phyloP scores from a whole-genome alignment of 768 basidiomycete species.

The Russula brevipes region DNA sequence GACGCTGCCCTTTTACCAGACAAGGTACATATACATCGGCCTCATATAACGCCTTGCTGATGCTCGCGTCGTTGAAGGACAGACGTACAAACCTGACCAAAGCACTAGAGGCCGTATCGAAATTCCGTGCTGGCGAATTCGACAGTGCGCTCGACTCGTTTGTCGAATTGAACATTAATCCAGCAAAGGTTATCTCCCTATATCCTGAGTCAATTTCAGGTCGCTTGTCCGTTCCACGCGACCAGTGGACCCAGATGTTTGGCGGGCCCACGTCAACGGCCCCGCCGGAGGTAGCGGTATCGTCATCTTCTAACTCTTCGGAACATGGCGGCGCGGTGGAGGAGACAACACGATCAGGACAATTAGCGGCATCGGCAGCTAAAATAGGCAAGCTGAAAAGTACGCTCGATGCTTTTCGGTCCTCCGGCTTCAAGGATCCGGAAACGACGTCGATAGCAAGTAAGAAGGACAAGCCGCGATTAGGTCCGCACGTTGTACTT shows the following conservation, averaged over 20 bases:
- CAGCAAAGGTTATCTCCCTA: constrained; percentile 87
- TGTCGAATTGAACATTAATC: constrained; percentile 83
- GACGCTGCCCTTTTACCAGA: constrained; percentile 56
- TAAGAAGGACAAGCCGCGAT: constrained; percentile 13
- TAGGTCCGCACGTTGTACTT: constrained; percentile 28
- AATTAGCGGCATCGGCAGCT: constrained; percentile 29
- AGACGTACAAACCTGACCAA: constrained; percentile 55
- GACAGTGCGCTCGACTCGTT: constrained; percentile 83
- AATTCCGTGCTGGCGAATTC: constrained; percentile 64
- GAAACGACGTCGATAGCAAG: constrained; percentile 50
- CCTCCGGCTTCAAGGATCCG: constrained; percentile 49
- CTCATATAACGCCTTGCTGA: not conserved
- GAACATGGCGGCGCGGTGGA: constrained; percentile 13
- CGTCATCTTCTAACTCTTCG: constrained; percentile 13
- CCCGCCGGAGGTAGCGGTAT: constrained; percentile 28
- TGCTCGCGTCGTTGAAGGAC: constrained; percentile 37
- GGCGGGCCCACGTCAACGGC: constrained; percentile 54
- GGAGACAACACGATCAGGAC: constrained; percentile 10
- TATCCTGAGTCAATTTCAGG: constrained; percentile 83
- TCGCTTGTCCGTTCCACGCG: constrained; percentile 59
- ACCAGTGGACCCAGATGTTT: constrained; percentile 76
- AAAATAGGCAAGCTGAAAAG: constrained; percentile 50
- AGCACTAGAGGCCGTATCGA: constrained; percentile 70
- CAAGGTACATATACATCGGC: constrained; percentile 41
- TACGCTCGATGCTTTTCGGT: constrained; percentile 50